phyloP scores from a whole-genome alignment of 495 filamentous ascomycete genomes.

The Lasiosphaeris hirsuta region DNA sequence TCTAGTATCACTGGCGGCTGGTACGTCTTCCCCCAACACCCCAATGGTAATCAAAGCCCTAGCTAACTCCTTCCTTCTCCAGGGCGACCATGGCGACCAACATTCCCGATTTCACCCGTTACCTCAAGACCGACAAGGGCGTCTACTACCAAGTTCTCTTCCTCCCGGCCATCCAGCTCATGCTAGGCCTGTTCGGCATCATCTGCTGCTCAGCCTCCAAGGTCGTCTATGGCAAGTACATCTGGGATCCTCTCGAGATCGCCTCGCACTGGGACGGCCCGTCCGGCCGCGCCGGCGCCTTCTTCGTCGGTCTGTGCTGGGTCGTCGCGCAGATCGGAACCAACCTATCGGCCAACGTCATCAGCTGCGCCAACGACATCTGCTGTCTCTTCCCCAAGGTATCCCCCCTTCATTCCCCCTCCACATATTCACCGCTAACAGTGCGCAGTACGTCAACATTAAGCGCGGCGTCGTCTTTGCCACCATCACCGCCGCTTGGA shows the following conservation, averaged over 20 bases:
- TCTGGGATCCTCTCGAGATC: constrained; percentile 58
- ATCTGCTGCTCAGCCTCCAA: constrained; percentile 48
- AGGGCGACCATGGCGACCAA: constrained; percentile 38
- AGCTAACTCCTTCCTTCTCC: constrained; percentile 21
- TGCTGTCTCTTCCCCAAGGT: constrained; percentile 52
- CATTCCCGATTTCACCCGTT: constrained; percentile 59
- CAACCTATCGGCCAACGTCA: constrained; percentile 65
- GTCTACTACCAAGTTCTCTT: constrained; percentile 55
- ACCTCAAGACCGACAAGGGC: constrained; percentile 49
- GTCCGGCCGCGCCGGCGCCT: constrained; percentile 49
- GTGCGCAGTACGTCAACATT: constrained; percentile 51
- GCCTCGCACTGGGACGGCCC: constrained; percentile 51
- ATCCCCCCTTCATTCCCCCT: too few relatives aligned
- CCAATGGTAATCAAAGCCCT: too few relatives aligned
- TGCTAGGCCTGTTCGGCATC: constrained; percentile 50
- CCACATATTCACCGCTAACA: too few relatives aligned
- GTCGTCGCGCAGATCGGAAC: constrained; percentile 56
- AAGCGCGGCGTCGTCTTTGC: constrained; percentile 59
- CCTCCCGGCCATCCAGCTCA: constrained; percentile 55
- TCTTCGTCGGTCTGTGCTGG: constrained; percentile 52
- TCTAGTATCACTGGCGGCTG: constrained; percentile 32
- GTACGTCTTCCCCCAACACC: constrained; percentile 6
- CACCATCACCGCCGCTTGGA: constrained; percentile 54
- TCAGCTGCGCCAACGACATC: constrained; percentile 64
- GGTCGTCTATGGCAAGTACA: constrained; percentile 52